Conservation (phyloP, 495 filamentous ascomycete genomes). For the Neurospora africana region DNA sequence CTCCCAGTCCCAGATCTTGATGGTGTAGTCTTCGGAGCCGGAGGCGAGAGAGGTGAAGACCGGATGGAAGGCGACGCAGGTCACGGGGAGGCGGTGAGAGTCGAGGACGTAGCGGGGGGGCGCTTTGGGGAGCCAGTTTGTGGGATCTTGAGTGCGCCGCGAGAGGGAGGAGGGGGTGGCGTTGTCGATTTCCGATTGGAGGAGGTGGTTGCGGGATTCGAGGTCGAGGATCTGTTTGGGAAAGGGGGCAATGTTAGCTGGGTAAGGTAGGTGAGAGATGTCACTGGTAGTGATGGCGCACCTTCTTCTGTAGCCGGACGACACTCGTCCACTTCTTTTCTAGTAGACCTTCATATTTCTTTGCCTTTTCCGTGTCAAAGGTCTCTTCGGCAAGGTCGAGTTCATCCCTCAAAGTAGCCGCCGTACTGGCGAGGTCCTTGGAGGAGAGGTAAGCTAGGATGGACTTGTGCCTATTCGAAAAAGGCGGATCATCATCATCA, state of each 20-base stretch:
- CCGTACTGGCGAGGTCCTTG: slow-evolving; percentile 50
- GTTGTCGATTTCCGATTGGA: slow-evolving; percentile 76
- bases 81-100: slow-evolving; percentile 68
- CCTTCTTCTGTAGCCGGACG: slow-evolving; percentile 79
- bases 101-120: slow-evolving; percentile 68
- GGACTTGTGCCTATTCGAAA: slow-evolving; percentile 60
- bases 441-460: slow-evolving; percentile 74
- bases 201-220: slow-evolving; percentile 52
- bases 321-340: slow-evolving; percentile 93
- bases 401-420: slow-evolving; percentile 53
- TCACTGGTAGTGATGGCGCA: slow-evolving; percentile 24
- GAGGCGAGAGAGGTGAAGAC: slow-evolving; percentile 81
- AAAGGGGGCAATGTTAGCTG: background rate
- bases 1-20: slow-evolving; percentile 97
- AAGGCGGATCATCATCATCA: background rate
- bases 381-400: slow-evolving; percentile 46
- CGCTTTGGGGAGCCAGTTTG: slow-evolving; percentile 69
- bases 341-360: slow-evolving; percentile 76
- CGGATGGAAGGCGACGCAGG: slow-evolving; percentile 84
- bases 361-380: slow-evolving; percentile 62
- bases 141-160: slow-evolving; percentile 65
- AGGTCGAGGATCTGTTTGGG: slow-evolving; percentile 71
- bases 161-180: slow-evolving; percentile 60
- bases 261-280: background rate
- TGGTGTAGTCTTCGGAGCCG: slow-evolving; percentile 71